Conservation (phyloP, 2,329 filamentous ascomycete genomes). For the Diaporthe humulicola region DNA sequence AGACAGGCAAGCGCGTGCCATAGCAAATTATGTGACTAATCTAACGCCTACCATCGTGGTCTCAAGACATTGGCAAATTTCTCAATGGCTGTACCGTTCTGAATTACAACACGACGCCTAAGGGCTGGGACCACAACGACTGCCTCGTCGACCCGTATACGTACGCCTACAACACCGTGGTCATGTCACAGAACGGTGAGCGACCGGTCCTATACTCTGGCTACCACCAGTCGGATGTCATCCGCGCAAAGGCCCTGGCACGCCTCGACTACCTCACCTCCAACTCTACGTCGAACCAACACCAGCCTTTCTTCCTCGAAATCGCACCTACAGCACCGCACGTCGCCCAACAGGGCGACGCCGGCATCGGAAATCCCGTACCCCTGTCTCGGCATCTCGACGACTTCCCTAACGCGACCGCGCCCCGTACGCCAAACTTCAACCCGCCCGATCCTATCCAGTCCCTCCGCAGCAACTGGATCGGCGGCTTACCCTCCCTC, state of each 20-base stretch:
- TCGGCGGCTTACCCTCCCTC: background rate
- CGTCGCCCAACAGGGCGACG: slow-evolving; percentile 45
- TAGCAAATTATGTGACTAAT: background rate
- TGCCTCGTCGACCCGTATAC: slow-evolving; percentile 9
- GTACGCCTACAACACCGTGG: background rate
- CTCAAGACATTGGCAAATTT: slow-evolving; percentile 5
- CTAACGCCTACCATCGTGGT: background rate
- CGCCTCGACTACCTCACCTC: background rate
- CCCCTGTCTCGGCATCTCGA: background rate
- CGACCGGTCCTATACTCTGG: slow-evolving; percentile 16
- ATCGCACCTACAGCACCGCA: slow-evolving; percentile 78
- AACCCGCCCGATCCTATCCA: background rate
- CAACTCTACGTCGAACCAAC: background rate
- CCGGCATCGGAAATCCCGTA: background rate
- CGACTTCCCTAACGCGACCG: background rate
- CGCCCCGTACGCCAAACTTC: background rate
- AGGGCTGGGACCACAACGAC: slow-evolving; percentile 15
- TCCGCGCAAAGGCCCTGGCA: background rate
- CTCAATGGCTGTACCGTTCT: slow-evolving; percentile 4
- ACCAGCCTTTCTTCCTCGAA: slow-evolving; percentile 73
- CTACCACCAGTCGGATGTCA: slow-evolving; percentile 9
- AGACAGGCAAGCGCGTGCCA: too few relatives aligned
- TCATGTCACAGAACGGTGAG: slow-evolving; percentile 11
- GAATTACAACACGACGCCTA: slow-evolving; percentile 3
- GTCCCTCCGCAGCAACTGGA: background rate